Conservation (phyloP, 257 asterid species). For the Datura wrightii region DNA sequence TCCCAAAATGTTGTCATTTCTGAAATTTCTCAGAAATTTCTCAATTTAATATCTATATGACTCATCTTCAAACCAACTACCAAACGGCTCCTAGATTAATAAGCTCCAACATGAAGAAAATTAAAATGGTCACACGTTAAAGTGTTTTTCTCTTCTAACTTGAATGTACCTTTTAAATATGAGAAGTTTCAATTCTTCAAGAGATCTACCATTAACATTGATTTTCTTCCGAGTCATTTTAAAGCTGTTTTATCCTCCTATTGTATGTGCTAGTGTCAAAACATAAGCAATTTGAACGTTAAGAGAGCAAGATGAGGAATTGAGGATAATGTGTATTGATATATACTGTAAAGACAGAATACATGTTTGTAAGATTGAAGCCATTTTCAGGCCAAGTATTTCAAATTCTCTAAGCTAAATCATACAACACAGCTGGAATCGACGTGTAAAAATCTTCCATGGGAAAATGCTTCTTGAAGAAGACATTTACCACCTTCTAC, state of each 20-base stretch:
- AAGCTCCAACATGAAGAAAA: not conserved
- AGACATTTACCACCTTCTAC: conserved; percentile 65
- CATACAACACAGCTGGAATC: conserved; percentile 39
- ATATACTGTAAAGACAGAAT: conserved; percentile 23
- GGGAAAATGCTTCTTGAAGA: not conserved
- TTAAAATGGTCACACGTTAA: not conserved
- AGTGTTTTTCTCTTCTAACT: not conserved
- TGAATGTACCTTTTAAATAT: not conserved
- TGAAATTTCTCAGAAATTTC: too few relatives aligned
- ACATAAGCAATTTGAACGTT: not conserved
- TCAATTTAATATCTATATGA: too few relatives aligned
- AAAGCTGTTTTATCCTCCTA: not conserved
- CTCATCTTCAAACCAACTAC: too few relatives aligned
- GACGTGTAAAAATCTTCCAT: not conserved
- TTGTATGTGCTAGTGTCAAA: not conserved
- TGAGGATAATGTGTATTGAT: conserved; percentile 21
- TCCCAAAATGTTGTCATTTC: too few relatives aligned
- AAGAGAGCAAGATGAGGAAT: not conserved
- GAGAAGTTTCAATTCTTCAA: not conserved
- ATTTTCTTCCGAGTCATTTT: not conserved
- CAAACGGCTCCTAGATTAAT: too few relatives aligned
- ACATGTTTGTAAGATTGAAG: conserved; percentile 25
- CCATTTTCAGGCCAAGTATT: conserved; percentile 29
- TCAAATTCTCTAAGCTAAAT: conserved; percentile 29
- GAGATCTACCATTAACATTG: not conserved